Evolutionary conservation across 352 stramenopile species (phyloP), one percentile per base, ranked within the genome.

Genomic region (Globisporangium megalacanthum): DNA sequence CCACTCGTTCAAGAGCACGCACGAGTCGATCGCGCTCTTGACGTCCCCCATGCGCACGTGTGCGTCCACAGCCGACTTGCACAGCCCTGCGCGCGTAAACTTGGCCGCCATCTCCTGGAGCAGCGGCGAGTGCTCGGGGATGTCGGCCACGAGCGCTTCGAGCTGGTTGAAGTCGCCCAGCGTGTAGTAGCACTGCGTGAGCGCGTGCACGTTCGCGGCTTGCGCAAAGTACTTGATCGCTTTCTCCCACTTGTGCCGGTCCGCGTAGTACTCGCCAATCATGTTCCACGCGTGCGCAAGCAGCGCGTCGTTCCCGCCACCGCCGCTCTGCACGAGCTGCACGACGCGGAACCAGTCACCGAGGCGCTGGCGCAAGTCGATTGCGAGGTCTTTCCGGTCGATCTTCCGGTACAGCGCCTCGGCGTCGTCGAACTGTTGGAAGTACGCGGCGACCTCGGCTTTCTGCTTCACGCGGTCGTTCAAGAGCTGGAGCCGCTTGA

Each of bases 271-370:
- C 49, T 96, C 87, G 10, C 93, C 93, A 35, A 97, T 95, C 73
- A 92, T 88, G 53, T 90, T 89, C 72, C 76, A 97, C 6, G 89
- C 86, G 13, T 91, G 68, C 0, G 69, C 70, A 6, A 97, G 70
- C 55, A 95, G 72, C 20, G 78, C 77, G 49, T 98, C 92, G 36
- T 83, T 87, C n/a, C n/a, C n/a, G 20, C 81, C 86, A 4, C 80
- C 79, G n/a, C 78, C 76, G 1, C 79, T 83, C 36, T 92, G 83
- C 47, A 90, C 75, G 42, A 94, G 73, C 56, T 91, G 79, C 3
- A 97, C 75, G 17, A 98, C 92, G n/a, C 85, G 70, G 54, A 95
- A 95, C 87, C 92, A 98, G 68, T 98, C 92, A 9, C 92, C 91
- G 25, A 98, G 73, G 5, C 86, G 72, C 56, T 93, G 79, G 7